Percentiles rank a stretch among this genome's conserved stretches.
Evolutionary conservation across 2,329 filamentous ascomycete species (phyloP).

Genomic region (Trichoderma asperellum): DNA sequence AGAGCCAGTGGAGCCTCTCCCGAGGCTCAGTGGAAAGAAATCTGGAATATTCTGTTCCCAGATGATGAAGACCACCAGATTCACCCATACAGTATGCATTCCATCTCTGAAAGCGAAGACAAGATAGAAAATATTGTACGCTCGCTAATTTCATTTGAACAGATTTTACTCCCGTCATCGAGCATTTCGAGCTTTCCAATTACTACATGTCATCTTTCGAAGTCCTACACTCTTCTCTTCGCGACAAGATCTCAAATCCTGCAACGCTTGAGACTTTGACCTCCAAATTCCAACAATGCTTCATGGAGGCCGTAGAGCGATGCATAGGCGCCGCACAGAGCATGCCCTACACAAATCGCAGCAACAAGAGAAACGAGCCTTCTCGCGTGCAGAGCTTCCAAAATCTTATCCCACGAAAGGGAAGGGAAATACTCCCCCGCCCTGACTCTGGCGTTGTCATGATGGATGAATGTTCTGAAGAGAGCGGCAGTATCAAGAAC

Average conservation of each 20-base stretch:
- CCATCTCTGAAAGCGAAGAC: background rate
- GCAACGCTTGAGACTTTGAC: slow-evolving; percentile 46
- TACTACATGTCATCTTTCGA: slow-evolving; percentile 43
- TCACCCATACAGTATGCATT: slow-evolving; percentile 38
- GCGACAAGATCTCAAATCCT: slow-evolving; percentile 45
- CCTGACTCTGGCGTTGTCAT: slow-evolving; percentile 47
- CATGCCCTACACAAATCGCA: slow-evolving; percentile 47
- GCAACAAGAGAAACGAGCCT: slow-evolving; percentile 46
- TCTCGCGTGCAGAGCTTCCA: slow-evolving; percentile 32
- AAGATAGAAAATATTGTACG: slow-evolving; percentile 4
- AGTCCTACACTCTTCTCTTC: slow-evolving; percentile 40
- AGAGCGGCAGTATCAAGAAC: slow-evolving; percentile 40
- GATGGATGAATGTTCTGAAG: slow-evolving; percentile 45
- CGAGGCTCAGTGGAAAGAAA: slow-evolving; percentile 47
- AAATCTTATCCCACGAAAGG: slow-evolving; percentile 34
- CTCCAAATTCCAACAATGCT: slow-evolving; percentile 47
- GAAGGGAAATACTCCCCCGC: slow-evolving; percentile 37
- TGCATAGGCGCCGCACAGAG: slow-evolving; percentile 43
- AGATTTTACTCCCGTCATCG: slow-evolving; percentile 49
- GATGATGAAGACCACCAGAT: slow-evolving; percentile 45
- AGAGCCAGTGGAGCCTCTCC: slow-evolving; percentile 45
- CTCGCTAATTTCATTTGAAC: background rate
- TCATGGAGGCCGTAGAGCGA: slow-evolving; percentile 45
- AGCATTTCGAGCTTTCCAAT: slow-evolving; percentile 46
- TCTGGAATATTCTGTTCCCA: slow-evolving; percentile 49